Evolutionary conservation across 176 grass and related monocot species (phyloP).

Genomic region (Ananas comosus): DNA sequence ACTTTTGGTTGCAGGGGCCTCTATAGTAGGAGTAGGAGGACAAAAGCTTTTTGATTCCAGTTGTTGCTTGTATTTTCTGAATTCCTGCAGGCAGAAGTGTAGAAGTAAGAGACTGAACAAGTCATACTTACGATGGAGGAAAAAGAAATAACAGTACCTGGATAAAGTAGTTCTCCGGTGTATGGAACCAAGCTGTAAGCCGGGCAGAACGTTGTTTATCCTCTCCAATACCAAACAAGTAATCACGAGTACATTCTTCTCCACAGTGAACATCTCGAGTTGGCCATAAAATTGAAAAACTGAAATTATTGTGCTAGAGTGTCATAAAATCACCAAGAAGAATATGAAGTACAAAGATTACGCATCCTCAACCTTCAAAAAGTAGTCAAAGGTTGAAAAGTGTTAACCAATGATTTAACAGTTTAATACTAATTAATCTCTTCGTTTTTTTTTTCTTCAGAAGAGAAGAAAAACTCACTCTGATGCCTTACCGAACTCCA

Average conservation of each 20-base stretch:
- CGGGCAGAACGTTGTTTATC: slow-evolving; percentile 86
- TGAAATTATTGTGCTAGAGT: slow-evolving; percentile 31
- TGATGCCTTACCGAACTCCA: too few species aligned
- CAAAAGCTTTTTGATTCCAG: slow-evolving; percentile 48
- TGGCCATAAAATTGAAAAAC: slow-evolving; percentile 89
- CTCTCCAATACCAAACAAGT: slow-evolving; percentile 74
- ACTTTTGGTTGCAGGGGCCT: slow-evolving; percentile 27
- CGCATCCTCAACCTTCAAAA: not conserved
- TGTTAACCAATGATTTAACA: not conserved
- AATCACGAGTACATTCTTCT: slow-evolving; percentile 89
- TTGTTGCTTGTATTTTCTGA: slow-evolving; percentile 56
- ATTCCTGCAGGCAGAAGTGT: slow-evolving; percentile 42
- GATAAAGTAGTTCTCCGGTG: slow-evolving; percentile 90
- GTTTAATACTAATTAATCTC: not conserved
- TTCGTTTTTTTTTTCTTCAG: not conserved
- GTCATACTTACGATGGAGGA: not conserved
- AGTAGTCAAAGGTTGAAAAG: not conserved
- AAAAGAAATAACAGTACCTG: slow-evolving; percentile 31
- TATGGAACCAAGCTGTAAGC: slow-evolving; percentile 96
- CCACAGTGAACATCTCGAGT: slow-evolving; percentile 49
- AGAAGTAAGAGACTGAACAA: slow-evolving; percentile 13
- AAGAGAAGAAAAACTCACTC: too few species aligned
- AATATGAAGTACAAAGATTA: not conserved
- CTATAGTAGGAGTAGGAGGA: slow-evolving; percentile 21
- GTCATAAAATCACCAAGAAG: slow-evolving; percentile 4